Evolutionary conservation across 345 rosid species (phyloP), one percentile per base, ranked within the genome.

Genomic region (Salix exigua): DNA sequence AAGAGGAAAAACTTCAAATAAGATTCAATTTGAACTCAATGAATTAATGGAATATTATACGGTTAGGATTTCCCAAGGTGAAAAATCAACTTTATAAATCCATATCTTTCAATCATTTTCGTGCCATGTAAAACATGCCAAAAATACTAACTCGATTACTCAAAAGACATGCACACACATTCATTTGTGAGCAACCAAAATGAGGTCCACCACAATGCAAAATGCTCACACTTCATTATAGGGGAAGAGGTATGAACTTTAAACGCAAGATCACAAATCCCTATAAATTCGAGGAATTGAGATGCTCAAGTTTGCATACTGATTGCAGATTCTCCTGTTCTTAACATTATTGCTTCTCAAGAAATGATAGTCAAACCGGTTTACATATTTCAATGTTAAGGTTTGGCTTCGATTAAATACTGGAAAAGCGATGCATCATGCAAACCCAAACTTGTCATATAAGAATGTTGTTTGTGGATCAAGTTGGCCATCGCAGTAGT

Each of bases 401-500:
- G 5, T 40, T 63, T 26, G 38, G 61, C 38, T 31, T 46, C 58
- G 35, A 67, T 38, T 28, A 46, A 35, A 55, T 82, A 78, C 84
- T 81, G 82, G 74, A 67, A 75, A 75, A 30, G 38, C 64, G 76
- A 62, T 38, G 72, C 70, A 73, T 46, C 66, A 77, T 19, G 51
- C 62, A 75, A 53, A 7, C 16, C 70, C 55, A 51, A 70, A 71
- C 80, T 42, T 60, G 66, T 73, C 35, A 26, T 37, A 19, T 13
- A 68, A 11, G 18, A 68, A 63, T 12, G 35, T 74, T 2, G 38
- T 61, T 25, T 6, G 31, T 1, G 82, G 82, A 73, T 79, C 77
- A 61, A 79, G 82, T 48, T 79, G 82, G 26, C 82, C 82, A 26
- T 78, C 73, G 77, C 77, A 73, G 63, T 79, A 79, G 68, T 78